Conservation (phyloP, 1,284 basidiomycete species). For the Rhizopogon parksii region DNA sequence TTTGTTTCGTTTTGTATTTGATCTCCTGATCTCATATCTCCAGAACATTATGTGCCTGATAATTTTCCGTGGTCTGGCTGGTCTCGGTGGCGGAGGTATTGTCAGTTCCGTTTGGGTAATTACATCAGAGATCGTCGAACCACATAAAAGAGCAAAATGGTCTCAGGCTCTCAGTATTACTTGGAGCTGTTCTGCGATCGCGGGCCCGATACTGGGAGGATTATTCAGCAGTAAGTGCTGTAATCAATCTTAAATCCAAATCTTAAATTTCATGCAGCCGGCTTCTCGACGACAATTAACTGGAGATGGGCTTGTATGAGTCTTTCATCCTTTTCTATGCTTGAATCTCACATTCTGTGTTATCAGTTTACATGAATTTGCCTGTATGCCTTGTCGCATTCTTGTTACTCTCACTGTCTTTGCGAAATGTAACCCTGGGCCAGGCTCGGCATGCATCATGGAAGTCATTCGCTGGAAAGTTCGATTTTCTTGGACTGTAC, state of each 20-base stretch:
- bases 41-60: constrained; percentile 60
- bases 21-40: constrained; percentile 14
- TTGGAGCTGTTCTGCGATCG: constrained; percentile 76
- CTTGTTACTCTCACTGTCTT: constrained; percentile 49
- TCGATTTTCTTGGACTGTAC: constrained; percentile 73
- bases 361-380: constrained; percentile 69
- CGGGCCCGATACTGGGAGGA: constrained; percentile 72
- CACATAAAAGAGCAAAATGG: constrained; percentile 66
- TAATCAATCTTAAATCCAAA: constrained; percentile 7
- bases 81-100: constrained; percentile 74
- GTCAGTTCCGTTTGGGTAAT: constrained; percentile 78
- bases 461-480: constrained; percentile 43
- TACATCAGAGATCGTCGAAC: constrained; percentile 70
- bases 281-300: constrained; percentile 30
- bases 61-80: constrained; percentile 51
- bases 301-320: constrained; percentile 79
- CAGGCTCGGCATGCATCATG: constrained; percentile 45
- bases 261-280: constrained; percentile 17
- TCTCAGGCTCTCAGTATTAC: constrained; percentile 74
- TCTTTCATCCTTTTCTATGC: constrained; percentile 12
- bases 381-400: constrained; percentile 61
- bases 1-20: constrained; percentile 7
- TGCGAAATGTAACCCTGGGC: constrained; percentile 48
- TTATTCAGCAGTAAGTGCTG: constrained; percentile 60
- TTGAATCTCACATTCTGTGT: constrained; percentile 9